Evolutionary conservation across 2,329 filamentous ascomycete genomes (phyloP).

Genomic region (Fusarium sarcochroum): DNA sequence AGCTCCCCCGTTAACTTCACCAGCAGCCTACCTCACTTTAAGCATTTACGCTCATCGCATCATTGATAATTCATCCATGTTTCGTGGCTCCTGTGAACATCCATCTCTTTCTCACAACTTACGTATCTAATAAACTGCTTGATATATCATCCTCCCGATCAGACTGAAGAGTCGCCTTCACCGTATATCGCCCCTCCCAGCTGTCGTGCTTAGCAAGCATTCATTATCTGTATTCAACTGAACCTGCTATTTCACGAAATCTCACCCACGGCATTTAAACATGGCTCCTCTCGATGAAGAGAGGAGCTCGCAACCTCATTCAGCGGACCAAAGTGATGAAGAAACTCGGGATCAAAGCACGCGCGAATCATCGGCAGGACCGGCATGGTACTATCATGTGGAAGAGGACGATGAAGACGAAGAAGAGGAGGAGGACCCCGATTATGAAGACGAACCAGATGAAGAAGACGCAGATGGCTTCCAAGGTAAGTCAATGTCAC

Average conservation of each 20-base stretch:
- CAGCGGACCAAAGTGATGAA: constrained; percentile 11
- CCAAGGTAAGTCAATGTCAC: constrained; percentile 27
- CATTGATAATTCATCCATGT: constrained; percentile 31
- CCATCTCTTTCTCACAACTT: background rate
- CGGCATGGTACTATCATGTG: constrained; percentile 29
- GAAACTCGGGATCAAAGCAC: constrained; percentile 23
- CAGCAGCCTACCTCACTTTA: constrained; percentile 13
- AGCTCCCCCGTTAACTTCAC: constrained; percentile 31
- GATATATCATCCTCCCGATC: constrained; percentile 2
- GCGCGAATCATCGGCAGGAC: constrained; percentile 28
- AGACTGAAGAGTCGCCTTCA: background rate
- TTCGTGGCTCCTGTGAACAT: background rate
- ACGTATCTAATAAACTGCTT: constrained; percentile 20
- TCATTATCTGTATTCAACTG: constrained; percentile 6
- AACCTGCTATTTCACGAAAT: constrained; percentile 1
- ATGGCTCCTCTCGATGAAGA: constrained; percentile 33
- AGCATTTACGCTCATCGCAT: constrained; percentile 31
- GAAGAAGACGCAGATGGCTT: constrained; percentile 48
- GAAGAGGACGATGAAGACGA: constrained; percentile 54
- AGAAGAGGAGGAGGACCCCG: constrained; percentile 52
- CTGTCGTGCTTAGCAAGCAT: constrained; percentile 42
- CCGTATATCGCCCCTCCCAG: constrained; percentile 27
- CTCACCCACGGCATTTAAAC: constrained; percentile 4
- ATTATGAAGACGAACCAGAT: constrained; percentile 48
- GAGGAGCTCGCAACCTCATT: constrained; percentile 15